Conservation (phyloP, 345 rosid species). For the Eucalyptus sp. region DNA sequence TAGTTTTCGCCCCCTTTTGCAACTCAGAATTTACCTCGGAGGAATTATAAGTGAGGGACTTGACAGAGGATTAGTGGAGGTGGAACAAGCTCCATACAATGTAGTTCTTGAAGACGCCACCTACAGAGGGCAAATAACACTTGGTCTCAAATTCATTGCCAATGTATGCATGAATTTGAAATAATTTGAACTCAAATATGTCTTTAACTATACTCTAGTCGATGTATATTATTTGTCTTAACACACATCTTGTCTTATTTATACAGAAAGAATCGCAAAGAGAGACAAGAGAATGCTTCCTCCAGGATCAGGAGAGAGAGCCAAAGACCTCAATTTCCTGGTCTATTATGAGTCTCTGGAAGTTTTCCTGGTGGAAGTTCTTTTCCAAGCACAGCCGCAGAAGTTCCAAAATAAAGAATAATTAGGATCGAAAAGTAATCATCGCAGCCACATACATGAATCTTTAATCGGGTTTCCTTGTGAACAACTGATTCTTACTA, state of each 20-base stretch:
- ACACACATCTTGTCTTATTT: background rate
- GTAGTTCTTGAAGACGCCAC: slow-evolving; percentile 72
- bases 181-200: background rate
- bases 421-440: background rate
- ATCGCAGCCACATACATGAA: background rate
- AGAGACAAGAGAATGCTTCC: background rate
- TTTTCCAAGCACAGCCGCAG: background rate
- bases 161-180: slow-evolving; percentile 17
- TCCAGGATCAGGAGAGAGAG: background rate
- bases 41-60: slow-evolving; percentile 61
- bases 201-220: background rate
- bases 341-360: slow-evolving; percentile 22
- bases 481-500: background rate
- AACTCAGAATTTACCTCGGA: slow-evolving; percentile 47
- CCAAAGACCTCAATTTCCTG: background rate
- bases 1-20: background rate
- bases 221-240: background rate
- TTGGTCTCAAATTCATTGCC: slow-evolving; percentile 55
- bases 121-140: slow-evolving; percentile 50
- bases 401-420: background rate
- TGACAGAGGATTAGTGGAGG: slow-evolving; percentile 36
- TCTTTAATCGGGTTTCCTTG: background rate
- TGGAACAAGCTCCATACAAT: slow-evolving; percentile 51
- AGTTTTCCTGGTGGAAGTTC: slow-evolving; percentile 32
- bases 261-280: slow-evolving; percentile 23